Evolutionary conservation across 805 yeast genomes (phyloP).

Genomic region (Myxozyma neotropica): DNA sequence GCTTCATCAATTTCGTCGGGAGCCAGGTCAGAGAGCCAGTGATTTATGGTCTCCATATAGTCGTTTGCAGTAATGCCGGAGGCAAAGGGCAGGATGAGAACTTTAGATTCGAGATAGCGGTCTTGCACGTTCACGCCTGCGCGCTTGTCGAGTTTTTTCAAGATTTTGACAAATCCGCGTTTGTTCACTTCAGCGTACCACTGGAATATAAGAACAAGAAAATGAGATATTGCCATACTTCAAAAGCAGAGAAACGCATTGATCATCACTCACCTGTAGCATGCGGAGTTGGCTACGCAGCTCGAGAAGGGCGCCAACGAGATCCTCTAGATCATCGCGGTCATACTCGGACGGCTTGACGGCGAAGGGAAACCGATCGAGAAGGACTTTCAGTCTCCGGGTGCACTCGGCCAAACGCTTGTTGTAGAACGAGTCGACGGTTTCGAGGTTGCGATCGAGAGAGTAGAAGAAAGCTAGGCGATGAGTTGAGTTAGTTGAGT

Average conservation of each 20-base stretch:
- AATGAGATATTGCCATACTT: too few species aligned
- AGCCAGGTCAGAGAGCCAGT: slow-evolving; percentile 55
- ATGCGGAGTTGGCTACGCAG: slow-evolving; percentile 75
- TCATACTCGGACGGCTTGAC: slow-evolving; percentile 42
- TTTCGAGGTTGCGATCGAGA: slow-evolving; percentile 78
- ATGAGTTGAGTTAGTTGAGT: slow-evolving; percentile 20
- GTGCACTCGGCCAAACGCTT: slow-evolving; percentile 73
- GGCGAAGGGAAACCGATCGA: slow-evolving; percentile 41
- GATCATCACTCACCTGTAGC: slow-evolving; percentile 50
- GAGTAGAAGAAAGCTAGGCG: slow-evolving; percentile 67
- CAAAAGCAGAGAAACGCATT: too few species aligned
- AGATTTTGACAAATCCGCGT: slow-evolving; percentile 83
- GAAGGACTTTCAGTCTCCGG: slow-evolving; percentile 56
- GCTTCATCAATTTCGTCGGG: slow-evolving; percentile 39
- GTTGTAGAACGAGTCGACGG: slow-evolving; percentile 77
- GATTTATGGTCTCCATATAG: slow-evolving; percentile 56
- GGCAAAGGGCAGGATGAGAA: slow-evolving; percentile 75
- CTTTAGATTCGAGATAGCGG: slow-evolving; percentile 64
- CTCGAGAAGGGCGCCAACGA: slow-evolving; percentile 70
- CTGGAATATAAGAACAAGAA: too few species aligned
- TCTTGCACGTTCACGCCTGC: slow-evolving; percentile 60
- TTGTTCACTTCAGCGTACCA: slow-evolving; percentile 94
- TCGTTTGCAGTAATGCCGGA: slow-evolving; percentile 63
- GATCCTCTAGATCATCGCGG: slow-evolving; percentile 62
- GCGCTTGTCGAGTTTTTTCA: slow-evolving; percentile 89